Percentiles rank a stretch among this genome's conserved stretches.
phyloP scores from a whole-genome alignment of 306 rosid species.

The Echinosophora koreensis region DNA sequence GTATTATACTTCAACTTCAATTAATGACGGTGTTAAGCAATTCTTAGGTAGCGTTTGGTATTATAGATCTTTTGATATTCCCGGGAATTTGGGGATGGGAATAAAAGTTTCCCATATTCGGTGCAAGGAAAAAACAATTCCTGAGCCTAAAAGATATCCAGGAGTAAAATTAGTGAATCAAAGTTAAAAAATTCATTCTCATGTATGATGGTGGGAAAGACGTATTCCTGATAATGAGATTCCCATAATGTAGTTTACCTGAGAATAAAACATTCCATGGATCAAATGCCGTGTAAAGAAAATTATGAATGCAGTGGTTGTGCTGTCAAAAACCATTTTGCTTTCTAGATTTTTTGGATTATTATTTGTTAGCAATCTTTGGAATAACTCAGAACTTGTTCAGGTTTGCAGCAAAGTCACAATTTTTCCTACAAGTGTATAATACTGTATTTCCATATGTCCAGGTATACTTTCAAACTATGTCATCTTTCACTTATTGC shows the following conservation, averaged over 20 bases:
- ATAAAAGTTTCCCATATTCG: too few relatives aligned
- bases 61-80: too few relatives aligned
- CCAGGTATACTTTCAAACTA: constrained; percentile 63
- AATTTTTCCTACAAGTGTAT: constrained; percentile 66
- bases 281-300: neutral
- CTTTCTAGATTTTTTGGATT: constrained; percentile 7
- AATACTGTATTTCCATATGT: constrained; percentile 68
- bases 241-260: too few relatives aligned
- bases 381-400: constrained; percentile 42
- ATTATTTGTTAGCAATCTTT: constrained; percentile 26
- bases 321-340: constrained; percentile 7
- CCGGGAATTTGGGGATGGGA: too few relatives aligned
- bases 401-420: constrained; percentile 81
- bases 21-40: constrained; percentile 6
- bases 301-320: constrained; percentile 19
- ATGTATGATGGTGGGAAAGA: too few relatives aligned
- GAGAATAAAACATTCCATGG: too few relatives aligned
- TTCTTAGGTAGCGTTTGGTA: neutral
- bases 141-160: too few relatives aligned
- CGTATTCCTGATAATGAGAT: too few relatives aligned
- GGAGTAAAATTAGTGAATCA: too few relatives aligned
- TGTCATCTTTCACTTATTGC: constrained; percentile 2
- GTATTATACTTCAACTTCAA: constrained; percentile 13
- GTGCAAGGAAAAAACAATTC: too few relatives aligned
- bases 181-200: too few relatives aligned